phyloP scores from a whole-genome alignment of 345 rosid genomes.

The Cardamine resedifolia region DNA sequence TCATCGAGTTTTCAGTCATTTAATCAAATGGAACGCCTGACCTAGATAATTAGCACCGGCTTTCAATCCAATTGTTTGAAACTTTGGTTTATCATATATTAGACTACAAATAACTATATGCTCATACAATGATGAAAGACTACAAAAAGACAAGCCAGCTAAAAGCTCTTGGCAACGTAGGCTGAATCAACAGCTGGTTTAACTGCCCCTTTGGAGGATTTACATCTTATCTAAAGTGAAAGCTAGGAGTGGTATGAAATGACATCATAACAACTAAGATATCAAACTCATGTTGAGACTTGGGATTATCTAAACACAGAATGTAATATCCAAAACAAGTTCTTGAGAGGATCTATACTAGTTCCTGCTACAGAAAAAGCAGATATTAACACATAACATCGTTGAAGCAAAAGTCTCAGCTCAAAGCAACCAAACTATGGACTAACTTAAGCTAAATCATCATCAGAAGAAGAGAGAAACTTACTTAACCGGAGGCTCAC shows the following conservation, averaged over 20 bases:
- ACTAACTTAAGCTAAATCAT: not conserved
- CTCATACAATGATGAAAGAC: not conserved
- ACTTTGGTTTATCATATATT: not conserved
- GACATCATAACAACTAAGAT: not conserved
- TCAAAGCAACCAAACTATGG: not conserved
- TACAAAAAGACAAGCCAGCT: not conserved
- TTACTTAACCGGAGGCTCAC: slow-evolving; percentile 91
- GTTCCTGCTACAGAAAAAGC: slow-evolving; percentile 2
- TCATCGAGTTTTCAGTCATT: not conserved
- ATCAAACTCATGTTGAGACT: not conserved
- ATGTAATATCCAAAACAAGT: not conserved
- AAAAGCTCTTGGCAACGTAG: not conserved
- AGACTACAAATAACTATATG: not conserved
- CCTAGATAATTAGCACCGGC: not conserved
- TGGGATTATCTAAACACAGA: slow-evolving; percentile 7
- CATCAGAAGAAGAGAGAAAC: slow-evolving; percentile 29
- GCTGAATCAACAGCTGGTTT: not conserved
- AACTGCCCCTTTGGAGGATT: not conserved
- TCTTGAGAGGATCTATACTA: not conserved
- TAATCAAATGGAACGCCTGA: not conserved
- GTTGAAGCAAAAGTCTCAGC: not conserved
- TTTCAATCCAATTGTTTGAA: not conserved
- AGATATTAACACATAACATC: not conserved
- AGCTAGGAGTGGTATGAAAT: not conserved
- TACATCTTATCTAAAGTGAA: not conserved